Percentiles rank a stretch among this genome's conserved stretches.
phyloP scores from a whole-genome alignment of 192 early-diverging fungal species.

The Coemansia sp. region DNA sequence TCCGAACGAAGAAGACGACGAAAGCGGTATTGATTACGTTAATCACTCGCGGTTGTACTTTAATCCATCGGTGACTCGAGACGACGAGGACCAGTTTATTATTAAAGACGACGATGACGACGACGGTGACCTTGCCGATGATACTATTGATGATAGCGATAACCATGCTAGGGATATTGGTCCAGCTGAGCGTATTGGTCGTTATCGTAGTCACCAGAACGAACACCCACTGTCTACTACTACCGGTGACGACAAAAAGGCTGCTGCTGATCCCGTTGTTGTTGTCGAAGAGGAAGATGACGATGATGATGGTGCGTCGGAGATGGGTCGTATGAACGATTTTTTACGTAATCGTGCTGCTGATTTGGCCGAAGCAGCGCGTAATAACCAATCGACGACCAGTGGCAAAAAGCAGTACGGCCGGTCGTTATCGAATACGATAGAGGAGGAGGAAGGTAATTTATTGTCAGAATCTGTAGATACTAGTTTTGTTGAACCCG shows the following conservation, averaged over 20 bases:
- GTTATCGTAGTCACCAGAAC: slow-evolving; percentile 54
- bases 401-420: background rate
- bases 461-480: slow-evolving; percentile 26
- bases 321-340: slow-evolving; percentile 27
- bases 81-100: slow-evolving; percentile 48
- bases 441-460: slow-evolving; percentile 25
- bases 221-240: slow-evolving; percentile 9
- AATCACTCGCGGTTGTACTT: slow-evolving; percentile 28
- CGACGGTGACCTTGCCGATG: slow-evolving; percentile 10
- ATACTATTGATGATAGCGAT: background rate
- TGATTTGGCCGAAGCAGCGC: slow-evolving; percentile 14
- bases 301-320: slow-evolving; percentile 25
- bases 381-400: background rate
- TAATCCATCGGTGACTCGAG: slow-evolving; percentile 20
- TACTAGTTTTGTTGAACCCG: slow-evolving; percentile 5
- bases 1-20: slow-evolving; percentile 32
- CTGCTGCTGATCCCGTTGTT: background rate
- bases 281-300: slow-evolving; percentile 28
- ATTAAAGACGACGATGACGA: slow-evolving; percentile 25
- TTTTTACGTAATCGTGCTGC: slow-evolving; percentile 22
- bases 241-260: background rate
- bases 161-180: slow-evolving; percentile 35
- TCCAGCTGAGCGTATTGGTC: slow-evolving; percentile 45
- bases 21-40: slow-evolving; percentile 27
- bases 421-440: background rate